Evolutionary conservation across 129 eudicot species (phyloP).

Genomic region (Lonicera japonica): DNA sequence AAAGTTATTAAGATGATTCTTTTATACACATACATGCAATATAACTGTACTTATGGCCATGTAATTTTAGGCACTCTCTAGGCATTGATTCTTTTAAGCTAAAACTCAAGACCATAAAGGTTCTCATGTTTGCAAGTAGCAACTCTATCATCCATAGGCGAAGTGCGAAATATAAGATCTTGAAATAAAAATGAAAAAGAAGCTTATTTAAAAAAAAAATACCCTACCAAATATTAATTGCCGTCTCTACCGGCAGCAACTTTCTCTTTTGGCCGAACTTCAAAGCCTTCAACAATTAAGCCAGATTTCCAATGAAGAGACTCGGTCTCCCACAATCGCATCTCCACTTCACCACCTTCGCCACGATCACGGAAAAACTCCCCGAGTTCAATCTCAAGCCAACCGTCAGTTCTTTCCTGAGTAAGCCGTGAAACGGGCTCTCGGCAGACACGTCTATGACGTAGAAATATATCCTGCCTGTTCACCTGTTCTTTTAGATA

Average conservation of each 20-base stretch:
- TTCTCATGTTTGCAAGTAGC: no score
- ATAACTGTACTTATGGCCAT: no score
- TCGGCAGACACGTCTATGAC: not conserved
- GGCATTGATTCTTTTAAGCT: no score
- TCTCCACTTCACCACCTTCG: slow-evolving; percentile 49
- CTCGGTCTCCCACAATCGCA: slow-evolving; percentile 29
- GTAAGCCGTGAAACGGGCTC: slow-evolving; percentile 8
- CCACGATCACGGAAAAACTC: slow-evolving; percentile 27
- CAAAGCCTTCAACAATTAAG: slow-evolving; percentile 55
- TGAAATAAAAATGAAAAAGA: no score
- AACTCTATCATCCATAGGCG: no score
- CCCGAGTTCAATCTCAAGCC: slow-evolving; percentile 65
- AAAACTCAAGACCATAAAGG: no score
- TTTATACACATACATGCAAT: no score
- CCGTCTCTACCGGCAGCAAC: slow-evolving; percentile 43
- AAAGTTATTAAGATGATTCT: no score
- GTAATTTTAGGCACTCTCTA: no score
- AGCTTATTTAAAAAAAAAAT: no score
- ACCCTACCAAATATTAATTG: no score
- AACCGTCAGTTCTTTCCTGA: slow-evolving; percentile 40
- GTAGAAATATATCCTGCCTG: not conserved
- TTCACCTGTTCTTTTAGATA: slow-evolving; percentile 1
- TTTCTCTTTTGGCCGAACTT: not conserved
- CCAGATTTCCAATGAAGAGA: slow-evolving; percentile 39
- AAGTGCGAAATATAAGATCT: no score